Base-by-base conservation (phyloP, 768 basidiomycete species). In the Royoungia palumana region DNA sequence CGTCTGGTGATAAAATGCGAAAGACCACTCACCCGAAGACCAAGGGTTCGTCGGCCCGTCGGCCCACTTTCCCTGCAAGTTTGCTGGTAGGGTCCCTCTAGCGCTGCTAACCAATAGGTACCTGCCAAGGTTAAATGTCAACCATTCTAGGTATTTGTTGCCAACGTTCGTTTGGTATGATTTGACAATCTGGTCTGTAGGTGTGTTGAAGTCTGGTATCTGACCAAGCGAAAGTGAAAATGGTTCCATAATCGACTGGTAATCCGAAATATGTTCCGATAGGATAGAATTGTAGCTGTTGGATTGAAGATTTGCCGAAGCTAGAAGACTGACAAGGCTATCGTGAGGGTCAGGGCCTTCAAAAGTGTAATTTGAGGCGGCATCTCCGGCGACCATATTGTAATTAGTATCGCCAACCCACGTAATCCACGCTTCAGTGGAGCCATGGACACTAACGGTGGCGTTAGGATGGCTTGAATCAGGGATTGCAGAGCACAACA, bases 391-490 rank as follows among this genome's bases (percentile, higher is more conserved):
- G 53, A 77, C 64, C 64, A 81, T 78, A 51, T 79, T 71, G 60
- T 82, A 89, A 40, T 87, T 75, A 14, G 87, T 89, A 24, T 75
- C 84, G n/a, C 85, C 87, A 16, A 81, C 78, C 85, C 85, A 88
- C 7, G 79, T 77, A 55, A 87, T 66, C 82, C 80, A 85, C 0
- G 81, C 73, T 49, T 82, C 80, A 2, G 69, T 68, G 22, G 77
- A 70, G 17, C 70, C 64, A 7, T 60, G 62, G 13, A 88, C 71
- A 27, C 65, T 66, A 19, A 88, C 47, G 2, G 76, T 76, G 20
- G 76, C 75, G 46, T 80, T 81, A 8, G 69, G 65, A 5, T 71
- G 62, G 25, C 40, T 53, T 30, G 63, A 58, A 10, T 60, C 60
- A 21, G 57, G 35, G 11, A 61, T 40, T 0, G 62, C 39, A n/a